Conservation (phyloP, 2,329 filamentous ascomycete species). For the Aspergillus flavus region DNA sequence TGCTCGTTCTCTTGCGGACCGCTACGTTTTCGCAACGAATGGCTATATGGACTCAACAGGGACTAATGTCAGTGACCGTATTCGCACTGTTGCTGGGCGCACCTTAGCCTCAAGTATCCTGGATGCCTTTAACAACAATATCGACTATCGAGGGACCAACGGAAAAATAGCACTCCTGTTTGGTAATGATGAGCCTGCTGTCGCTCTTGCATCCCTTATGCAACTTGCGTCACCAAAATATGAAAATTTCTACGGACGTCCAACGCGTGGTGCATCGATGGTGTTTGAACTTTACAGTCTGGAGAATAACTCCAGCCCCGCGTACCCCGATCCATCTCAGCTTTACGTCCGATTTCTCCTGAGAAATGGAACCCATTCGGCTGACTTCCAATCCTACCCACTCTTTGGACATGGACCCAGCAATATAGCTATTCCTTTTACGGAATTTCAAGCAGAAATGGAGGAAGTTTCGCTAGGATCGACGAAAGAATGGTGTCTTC, state of each 20-base stretch:
- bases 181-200: conserved; percentile 52
- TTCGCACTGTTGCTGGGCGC: conserved; percentile 46
- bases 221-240: conserved; percentile 41
- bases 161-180: conserved; percentile 54
- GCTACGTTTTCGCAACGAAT: conserved; percentile 51
- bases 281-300: conserved; percentile 57
- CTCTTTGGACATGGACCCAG: conserved; percentile 54
- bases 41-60: conserved; percentile 45
- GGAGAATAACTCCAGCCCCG: conserved; percentile 31
- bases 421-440: conserved; percentile 51
- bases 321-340: conserved; percentile 47
- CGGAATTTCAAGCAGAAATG: conserved; percentile 53
- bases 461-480: conserved; percentile 45
- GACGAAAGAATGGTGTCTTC: conserved; percentile 56
- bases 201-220: conserved; percentile 54
- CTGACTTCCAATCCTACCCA: conserved; percentile 46
- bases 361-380: conserved; percentile 56
- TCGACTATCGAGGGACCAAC: conserved; percentile 38
- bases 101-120: conserved; percentile 45
- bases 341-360: conserved; percentile 60
- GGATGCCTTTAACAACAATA: conserved; percentile 41
- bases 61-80: conserved; percentile 26
- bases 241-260: conserved; percentile 52
- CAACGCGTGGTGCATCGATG: conserved; percentile 51
- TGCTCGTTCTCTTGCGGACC: conserved; percentile 52